Percentiles rank a stretch among this genome's conserved stretches.
Evolutionary conservation across 2,329 filamentous ascomycete genomes (phyloP).

Genomic region (Macrophomina phaseolina): DNA sequence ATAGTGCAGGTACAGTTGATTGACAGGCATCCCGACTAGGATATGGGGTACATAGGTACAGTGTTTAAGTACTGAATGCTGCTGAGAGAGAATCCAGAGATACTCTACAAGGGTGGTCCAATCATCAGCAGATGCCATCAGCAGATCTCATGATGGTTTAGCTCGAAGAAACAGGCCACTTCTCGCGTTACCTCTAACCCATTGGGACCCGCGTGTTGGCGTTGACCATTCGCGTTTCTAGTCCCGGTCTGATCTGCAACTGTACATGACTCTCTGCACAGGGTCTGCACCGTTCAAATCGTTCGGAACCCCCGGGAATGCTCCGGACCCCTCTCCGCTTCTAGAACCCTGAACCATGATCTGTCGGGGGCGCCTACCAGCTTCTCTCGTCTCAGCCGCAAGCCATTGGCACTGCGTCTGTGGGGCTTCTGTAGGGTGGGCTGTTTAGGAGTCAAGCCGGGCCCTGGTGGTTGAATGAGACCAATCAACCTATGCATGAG

Average conservation of each 20-base stretch:
- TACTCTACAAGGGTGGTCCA: slow-evolving; percentile 16
- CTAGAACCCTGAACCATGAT: not conserved
- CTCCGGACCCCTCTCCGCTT: slow-evolving; percentile 2
- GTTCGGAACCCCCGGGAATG: not conserved
- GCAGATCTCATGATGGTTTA: slow-evolving; percentile 12
- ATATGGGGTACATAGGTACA: not conserved
- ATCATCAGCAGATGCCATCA: slow-evolving; percentile 19
- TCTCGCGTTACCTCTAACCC: slow-evolving; percentile 1
- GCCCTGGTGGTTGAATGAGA: not conserved
- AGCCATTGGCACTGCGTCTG: not conserved
- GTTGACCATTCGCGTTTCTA: not conserved
- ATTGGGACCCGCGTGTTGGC: not conserved
- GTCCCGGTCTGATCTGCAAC: slow-evolving; percentile 12
- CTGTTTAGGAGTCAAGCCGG: too few species aligned
- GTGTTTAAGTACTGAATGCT: not conserved
- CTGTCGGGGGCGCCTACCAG: not conserved
- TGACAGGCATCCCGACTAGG: not conserved
- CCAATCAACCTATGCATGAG: not conserved
- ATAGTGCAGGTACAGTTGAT: not conserved
- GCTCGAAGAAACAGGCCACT: slow-evolving; percentile 13
- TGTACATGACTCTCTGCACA: slow-evolving; percentile 4
- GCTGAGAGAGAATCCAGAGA: not conserved
- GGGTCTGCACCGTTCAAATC: not conserved
- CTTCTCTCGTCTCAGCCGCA: not conserved
- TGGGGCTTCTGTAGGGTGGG: slow-evolving; percentile 2